Percentiles rank a stretch among this genome's conserved stretches.
phyloP scores from a whole-genome alignment of 2,329 filamentous ascomycete genomes.

The Ilyonectria sp. region DNA sequence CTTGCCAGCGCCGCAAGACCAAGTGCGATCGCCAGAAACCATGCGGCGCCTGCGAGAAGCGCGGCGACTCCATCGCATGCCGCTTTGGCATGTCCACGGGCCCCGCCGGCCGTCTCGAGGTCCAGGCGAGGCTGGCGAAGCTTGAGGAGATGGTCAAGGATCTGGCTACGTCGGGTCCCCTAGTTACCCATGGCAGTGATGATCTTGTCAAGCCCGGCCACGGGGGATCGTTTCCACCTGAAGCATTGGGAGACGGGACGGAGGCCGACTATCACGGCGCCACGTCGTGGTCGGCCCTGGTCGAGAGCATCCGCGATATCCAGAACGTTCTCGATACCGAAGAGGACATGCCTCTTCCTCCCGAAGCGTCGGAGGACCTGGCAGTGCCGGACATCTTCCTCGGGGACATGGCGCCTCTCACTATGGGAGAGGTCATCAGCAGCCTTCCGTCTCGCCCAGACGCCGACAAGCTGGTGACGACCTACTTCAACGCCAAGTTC shows the following conservation, averaged over 20 bases:
- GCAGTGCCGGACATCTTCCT: slow-evolving; percentile 53
- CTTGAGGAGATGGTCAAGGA: slow-evolving; percentile 60
- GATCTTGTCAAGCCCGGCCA: slow-evolving; percentile 45
- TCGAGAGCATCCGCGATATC: slow-evolving; percentile 60
- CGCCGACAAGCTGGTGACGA: slow-evolving; percentile 54
- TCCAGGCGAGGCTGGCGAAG: slow-evolving; percentile 57
- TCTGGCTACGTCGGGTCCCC: slow-evolving; percentile 47
- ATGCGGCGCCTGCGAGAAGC: slow-evolving; percentile 58
- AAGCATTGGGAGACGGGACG: slow-evolving; percentile 24
- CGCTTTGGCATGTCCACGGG: slow-evolving; percentile 48
- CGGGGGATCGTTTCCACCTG: neutral
- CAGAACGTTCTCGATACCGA: slow-evolving; percentile 52
- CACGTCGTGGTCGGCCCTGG: slow-evolving; percentile 59
- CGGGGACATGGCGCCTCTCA: slow-evolving; percentile 46
- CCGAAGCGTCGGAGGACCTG: slow-evolving; percentile 29
- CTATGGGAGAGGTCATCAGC: slow-evolving; percentile 51
- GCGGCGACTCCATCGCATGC: slow-evolving; percentile 54
- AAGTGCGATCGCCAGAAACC: slow-evolving; percentile 60
- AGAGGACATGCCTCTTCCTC: slow-evolving; percentile 30
- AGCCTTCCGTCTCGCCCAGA: slow-evolving; percentile 55
- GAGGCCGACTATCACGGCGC: slow-evolving; percentile 53
- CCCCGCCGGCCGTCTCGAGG: slow-evolving; percentile 49
- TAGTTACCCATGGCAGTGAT: neutral
- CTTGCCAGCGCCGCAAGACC: slow-evolving; percentile 60
- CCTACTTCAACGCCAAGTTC: slow-evolving; percentile 59